Evolutionary conservation across 148 eudicot genomes (phyloP), one percentile per base, ranked within the genome.

Genomic region (Gaultheria prostrata): DNA sequence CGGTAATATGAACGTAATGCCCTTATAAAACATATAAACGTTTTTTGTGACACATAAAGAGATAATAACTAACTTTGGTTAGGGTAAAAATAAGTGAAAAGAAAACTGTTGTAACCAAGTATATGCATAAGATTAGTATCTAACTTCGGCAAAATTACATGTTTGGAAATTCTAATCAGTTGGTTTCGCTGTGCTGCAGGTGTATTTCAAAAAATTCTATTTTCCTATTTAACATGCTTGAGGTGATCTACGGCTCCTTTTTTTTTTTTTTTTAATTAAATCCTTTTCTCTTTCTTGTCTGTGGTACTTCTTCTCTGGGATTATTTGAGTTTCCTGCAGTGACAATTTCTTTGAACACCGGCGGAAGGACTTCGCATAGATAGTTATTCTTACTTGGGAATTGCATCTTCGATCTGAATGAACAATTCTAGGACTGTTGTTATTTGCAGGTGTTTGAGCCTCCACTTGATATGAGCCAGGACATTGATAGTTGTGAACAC

Each of bases 181-280:
- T 81, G 32, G 45, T 77, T 83, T 57, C 39, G 43, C 77, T 77
- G 7, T 73, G 43, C 59, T 90, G 93, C 97, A 97, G 99, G 94
- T 97, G 98, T 88, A 88, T 97, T 77, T 86, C 98, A 73, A 85
- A 86, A 77, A 97, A 97, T 92, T 86, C 98, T 12, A 87, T 82
- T 88, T 96, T 97, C 83, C 90, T 97, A 85, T 90, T 92, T 86
- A 93, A 88, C 83, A 97, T 97, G 99, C 97, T 97, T 87, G 91
- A 94, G 95, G 99, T 97, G 85, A 88, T 87, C 30, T 49, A 0
- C 45, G 1, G 33, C 69, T 54, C 46, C 26, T 30, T 54, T 39
- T 59, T 77, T 67, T n/a, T n/a, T n/a, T n/a, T n/a, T n/a, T n/a
- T n/a, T n/a, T n/a, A n/a, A 11, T 10, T 14, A 13, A 28, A 13